Evolutionary conservation across 2,329 filamentous ascomycete genomes (phyloP), one percentile per base, ranked within the genome.

Genomic region (Sporothrix globosa): DNA sequence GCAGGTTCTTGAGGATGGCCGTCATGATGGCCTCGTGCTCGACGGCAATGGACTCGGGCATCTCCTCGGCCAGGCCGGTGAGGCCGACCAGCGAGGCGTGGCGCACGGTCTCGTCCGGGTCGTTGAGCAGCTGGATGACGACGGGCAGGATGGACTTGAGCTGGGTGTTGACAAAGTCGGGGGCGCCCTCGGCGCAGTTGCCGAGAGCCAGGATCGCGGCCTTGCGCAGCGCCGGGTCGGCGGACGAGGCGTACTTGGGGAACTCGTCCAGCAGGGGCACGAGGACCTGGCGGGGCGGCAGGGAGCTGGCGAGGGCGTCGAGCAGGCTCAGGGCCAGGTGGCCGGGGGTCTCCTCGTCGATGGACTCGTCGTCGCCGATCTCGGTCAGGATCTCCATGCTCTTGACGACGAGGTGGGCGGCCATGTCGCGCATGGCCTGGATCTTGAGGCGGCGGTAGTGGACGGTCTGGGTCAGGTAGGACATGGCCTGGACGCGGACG

Each of bases 141-240:
- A 92, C 86, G 65, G 96, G 96, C 79, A 98, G 88, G 74, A 98
- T 91, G 74, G 91, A 87, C 77, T 91, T 86, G 73, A 98, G 88
- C 81, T 99, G 96, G 24, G 94, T 97, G 74, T 92, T 93, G 77
- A 98, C 93, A 81, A 98, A 99, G 80, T 99, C 96, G 19, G 96
- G 96, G 41, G 96, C 95, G 76, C 96, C 96, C 84, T 98, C 96
- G 68, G 97, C 95, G 76, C 92, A 95, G 84, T 95, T 96, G 72
- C 95, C 95, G 5, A 99, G 87, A 65, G 95, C 91, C 73, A 98
- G 86, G 78, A 98, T 96, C 81, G 92, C 94, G 69, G 95, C 94
- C 81, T 95, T 92, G 72, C 95, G 90, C 82, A 91, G 91, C 76
- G 92, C 90, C 48, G 93, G 87, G 77, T 96, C 87, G 72, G 86